These are phyloP conservation scores for Fraxinus sp. DNA, from an alignment of 305 asterid genomes.

Conservation along the genomic window DNA sequence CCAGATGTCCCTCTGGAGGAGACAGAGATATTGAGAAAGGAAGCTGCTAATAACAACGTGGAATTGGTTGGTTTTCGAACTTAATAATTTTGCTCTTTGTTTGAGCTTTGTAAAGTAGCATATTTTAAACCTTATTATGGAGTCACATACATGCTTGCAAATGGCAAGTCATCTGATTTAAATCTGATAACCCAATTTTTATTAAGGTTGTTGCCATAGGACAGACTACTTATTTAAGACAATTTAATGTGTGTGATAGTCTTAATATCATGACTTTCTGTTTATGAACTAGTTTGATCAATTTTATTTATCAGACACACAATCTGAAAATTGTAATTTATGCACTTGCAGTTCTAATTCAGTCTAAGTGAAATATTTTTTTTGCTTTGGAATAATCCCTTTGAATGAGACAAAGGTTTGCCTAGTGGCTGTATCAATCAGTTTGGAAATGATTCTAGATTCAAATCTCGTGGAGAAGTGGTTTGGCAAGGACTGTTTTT, in stretches of 20 bases:
- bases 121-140: not conserved
- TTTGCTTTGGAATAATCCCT: not conserved
- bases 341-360: not conserved
- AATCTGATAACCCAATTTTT: not conserved
- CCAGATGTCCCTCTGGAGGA: slow-evolving; percentile 97
- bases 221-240: slow-evolving; percentile 25
- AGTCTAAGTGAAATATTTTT: not conserved
- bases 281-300: not conserved
- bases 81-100: not conserved
- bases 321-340: no score
- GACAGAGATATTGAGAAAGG: slow-evolving; percentile 75
- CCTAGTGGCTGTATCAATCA: not conserved
- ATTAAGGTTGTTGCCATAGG: not conserved
- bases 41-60: slow-evolving; percentile 60
- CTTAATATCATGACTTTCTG: not conserved
- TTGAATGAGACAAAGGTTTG: not conserved
- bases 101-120: not conserved
- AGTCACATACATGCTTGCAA: not conserved
- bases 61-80: slow-evolving; percentile 66
- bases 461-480: not conserved
- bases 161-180: not conserved
- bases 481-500: not conserved
- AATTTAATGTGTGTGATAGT: not conserved
- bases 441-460: no score
- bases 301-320: not conserved